Evolutionary conservation across 2,329 filamentous ascomycete genomes (phyloP).

Genomic region (Proliferodiscus dingleyae): DNA sequence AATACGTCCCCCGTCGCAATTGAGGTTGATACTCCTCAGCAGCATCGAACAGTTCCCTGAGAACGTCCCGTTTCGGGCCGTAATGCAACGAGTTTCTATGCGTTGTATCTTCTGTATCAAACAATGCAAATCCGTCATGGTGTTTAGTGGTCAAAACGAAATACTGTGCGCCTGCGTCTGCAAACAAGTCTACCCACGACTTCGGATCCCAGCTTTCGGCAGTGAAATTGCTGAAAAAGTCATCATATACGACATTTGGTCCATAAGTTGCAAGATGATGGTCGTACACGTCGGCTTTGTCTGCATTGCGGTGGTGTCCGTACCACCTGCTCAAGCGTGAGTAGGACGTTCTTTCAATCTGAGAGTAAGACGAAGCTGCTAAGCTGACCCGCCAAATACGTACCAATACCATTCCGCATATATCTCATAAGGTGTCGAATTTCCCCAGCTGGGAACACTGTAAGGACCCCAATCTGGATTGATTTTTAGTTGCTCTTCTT

Average conservation of each 20-base stretch:
- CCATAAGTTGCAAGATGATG: conserved; percentile 49
- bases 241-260: conserved; percentile 48
- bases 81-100: conserved; percentile 39
- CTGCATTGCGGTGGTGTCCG: conserved; percentile 37
- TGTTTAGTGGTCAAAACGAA: conserved; percentile 45
- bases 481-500: not conserved
- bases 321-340: too few species aligned
- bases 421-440: conserved; percentile 30
- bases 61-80: conserved; percentile 37
- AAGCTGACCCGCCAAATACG: too few species aligned
- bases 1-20: conserved; percentile 43
- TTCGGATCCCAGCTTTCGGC: conserved; percentile 45
- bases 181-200: conserved; percentile 49
- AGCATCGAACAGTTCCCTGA: conserved; percentile 41
- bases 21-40: conserved; percentile 37
- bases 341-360: too few species aligned
- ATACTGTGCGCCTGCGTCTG: conserved; percentile 44
- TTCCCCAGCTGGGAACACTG: conserved; percentile 49
- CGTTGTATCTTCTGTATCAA: conserved; percentile 36
- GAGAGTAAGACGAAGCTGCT: too few species aligned
- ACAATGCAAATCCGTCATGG: conserved; percentile 44
- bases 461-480: conserved; percentile 49
- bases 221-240: conserved; percentile 51
- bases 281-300: conserved; percentile 40
- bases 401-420: conserved; percentile 45